phyloP scores from a whole-genome alignment of 2,329 filamentous ascomycete species.

The Neonectria punicea region DNA sequence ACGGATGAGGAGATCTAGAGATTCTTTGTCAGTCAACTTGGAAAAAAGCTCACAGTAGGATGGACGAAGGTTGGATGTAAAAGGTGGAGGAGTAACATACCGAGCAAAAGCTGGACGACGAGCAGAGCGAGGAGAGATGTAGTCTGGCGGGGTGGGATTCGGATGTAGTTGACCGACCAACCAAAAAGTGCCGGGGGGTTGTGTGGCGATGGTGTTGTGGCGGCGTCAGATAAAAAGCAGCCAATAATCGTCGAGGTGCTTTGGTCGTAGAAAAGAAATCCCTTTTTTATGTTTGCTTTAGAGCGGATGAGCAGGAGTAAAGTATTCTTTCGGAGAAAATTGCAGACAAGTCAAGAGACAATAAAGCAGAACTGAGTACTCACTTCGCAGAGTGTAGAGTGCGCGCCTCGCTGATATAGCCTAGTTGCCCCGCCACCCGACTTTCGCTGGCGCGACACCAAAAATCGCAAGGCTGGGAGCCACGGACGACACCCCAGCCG shows the following conservation, averaged over 20 bases:
- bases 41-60: not conserved
- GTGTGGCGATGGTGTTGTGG: not conserved
- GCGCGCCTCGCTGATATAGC: constrained; percentile 47
- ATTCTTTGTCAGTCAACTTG: constrained; percentile 11
- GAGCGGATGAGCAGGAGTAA: not conserved
- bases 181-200: constrained; percentile 1
- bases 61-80: not conserved
- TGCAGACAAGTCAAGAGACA: not conserved
- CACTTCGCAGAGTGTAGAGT: too few relatives aligned
- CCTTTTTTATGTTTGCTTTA: not conserved
- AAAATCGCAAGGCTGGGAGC: constrained; percentile 50
- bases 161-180: constrained; percentile 24
- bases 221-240: not conserved
- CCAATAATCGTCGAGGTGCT: not conserved
- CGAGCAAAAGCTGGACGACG: not conserved
- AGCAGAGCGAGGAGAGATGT: constrained; percentile 13
- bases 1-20: not conserved
- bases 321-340: not conserved
- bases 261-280: not conserved
- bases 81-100: constrained; percentile 10
- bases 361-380: constrained; percentile 10
- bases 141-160: constrained; percentile 9
- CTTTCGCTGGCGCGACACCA: constrained; percentile 38
- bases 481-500: constrained; percentile 12
- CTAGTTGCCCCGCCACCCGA: constrained; percentile 61